These are phyloP conservation scores for Verticillium nubilum DNA, from an alignment of 2,329 filamentous ascomycete genomes.

Conservation along the genomic window DNA sequence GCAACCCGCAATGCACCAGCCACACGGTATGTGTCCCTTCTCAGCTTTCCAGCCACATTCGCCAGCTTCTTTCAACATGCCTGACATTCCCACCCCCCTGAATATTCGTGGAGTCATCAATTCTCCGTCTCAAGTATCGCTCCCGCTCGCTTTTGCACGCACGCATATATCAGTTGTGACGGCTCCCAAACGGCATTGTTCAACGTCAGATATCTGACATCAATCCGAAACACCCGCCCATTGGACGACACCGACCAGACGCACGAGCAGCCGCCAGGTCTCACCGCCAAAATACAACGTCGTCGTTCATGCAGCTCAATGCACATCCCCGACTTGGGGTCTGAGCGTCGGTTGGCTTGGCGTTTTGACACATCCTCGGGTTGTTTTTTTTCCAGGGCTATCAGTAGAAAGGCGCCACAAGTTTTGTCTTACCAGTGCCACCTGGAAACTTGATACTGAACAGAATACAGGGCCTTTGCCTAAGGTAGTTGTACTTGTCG, in stretches of 20 bases:
- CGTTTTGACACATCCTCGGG: neutral
- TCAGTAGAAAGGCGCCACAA: too few species aligned
- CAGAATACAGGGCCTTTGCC: too few species aligned
- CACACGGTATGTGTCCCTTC: neutral
- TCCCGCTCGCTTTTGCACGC: too few species aligned
- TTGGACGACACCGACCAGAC: neutral
- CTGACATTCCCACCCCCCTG: too few species aligned
- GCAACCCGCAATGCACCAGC: slow-evolving; percentile 7
- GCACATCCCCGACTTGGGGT: neutral
- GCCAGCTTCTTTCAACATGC: neutral
- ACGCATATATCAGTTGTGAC: too few species aligned
- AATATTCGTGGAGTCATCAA: neutral
- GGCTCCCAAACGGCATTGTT: neutral
- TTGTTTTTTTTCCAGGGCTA: too few species aligned
- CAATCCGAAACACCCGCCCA: neutral
- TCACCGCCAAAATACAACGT: neutral
- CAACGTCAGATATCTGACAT: neutral
- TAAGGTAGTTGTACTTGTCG: too few species aligned
- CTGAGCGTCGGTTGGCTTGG: neutral
- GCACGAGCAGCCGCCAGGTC: neutral
- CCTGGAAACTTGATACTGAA: too few species aligned
- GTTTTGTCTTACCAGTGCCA: too few species aligned
- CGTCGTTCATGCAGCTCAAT: neutral
- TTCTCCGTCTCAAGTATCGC: neutral
- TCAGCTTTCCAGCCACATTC: neutral